A percentile compares a stretch with the other conserved stretches of the same genome.
These are phyloP conservation scores for Crithidia acanthocephali DNA, from an alignment of 208 protist species.

Conservation along the genomic window DNA sequence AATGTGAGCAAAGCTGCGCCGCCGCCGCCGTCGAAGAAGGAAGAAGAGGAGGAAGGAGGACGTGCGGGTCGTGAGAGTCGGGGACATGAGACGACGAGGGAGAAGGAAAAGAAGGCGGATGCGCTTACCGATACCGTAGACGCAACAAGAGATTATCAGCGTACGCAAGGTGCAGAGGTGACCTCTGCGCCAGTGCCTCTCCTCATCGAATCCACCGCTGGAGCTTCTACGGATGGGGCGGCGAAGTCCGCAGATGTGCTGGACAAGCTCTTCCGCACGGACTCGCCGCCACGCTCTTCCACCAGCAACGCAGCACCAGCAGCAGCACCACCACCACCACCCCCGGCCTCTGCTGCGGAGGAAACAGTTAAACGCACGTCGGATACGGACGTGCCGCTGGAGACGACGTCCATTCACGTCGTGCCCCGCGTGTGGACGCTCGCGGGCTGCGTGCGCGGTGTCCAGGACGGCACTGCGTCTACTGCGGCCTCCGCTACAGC, in stretches of 20 bases:
- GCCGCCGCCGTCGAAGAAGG: no score
- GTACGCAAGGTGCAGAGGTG: no score
- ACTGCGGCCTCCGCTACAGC: background rate
- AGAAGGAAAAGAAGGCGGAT: background rate
- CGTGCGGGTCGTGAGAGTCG: no score
- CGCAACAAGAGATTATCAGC: no score
- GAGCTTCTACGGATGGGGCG: background rate
- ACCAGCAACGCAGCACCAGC: no score
- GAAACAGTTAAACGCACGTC: no score
- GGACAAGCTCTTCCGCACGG: background rate
- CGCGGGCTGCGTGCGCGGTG: constrained; percentile 34
- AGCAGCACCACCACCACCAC: background rate
- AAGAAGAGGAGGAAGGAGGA: background rate
- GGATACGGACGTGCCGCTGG: background rate
- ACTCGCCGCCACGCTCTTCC: background rate
- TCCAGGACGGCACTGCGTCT: background rate
- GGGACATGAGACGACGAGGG: background rate
- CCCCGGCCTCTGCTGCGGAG: background rate
- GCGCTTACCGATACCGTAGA: no score
- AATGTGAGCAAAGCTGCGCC: constrained; percentile 23
- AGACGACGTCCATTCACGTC: background rate
- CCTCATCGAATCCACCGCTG: no score
- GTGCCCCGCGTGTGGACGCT: constrained; percentile 65
- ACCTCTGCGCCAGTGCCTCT: no score
- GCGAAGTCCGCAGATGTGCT: background rate